Percentiles rank a stretch among this genome's conserved stretches.
Evolutionary conservation across 805 yeast species (phyloP).

Genomic region (Kluyveromyces dobzhanskii): DNA sequence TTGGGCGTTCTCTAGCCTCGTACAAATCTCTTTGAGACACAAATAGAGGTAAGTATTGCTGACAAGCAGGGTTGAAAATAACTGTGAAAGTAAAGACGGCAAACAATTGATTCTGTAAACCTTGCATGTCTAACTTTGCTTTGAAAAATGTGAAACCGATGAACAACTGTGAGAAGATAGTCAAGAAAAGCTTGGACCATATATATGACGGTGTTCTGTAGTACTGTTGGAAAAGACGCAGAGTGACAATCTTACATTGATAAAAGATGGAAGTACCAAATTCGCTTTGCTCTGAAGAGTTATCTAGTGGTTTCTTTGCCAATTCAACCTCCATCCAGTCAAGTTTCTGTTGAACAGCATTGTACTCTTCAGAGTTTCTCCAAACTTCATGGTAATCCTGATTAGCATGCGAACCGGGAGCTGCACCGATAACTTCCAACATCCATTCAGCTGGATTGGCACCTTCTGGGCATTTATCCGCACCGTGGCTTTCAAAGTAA

Average conservation of each 20-base stretch:
- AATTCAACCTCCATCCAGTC: conserved; percentile 56
- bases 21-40: conserved; percentile 55
- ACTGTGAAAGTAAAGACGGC: conserved; percentile 61
- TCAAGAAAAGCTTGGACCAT: conserved; percentile 51
- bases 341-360: conserved; percentile 51
- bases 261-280: conserved; percentile 36
- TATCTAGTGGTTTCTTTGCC: conserved; percentile 29
- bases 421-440: conserved; percentile 79
- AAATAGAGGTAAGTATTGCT: conserved; percentile 57
- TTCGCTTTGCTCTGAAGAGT: conserved; percentile 29
- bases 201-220: conserved; percentile 60
- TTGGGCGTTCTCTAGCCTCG: conserved; percentile 67
- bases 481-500: conserved; percentile 60
- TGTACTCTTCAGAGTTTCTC: conserved; percentile 58
- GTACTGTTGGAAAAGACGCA: conserved; percentile 54
- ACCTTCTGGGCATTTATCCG: conserved; percentile 54
- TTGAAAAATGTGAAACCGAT: conserved; percentile 71
- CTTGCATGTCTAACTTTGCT: conserved; percentile 53
- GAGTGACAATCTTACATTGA: conserved; percentile 40
- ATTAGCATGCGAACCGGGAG: conserved; percentile 67
- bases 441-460: conserved; percentile 91
- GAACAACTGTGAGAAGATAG: conserved; percentile 49
- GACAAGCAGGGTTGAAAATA: conserved; percentile 46
- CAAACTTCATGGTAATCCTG: conserved; percentile 74
- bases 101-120: conserved; percentile 78